Conservation (phyloP, 108 stramenopile species). For the Schizochytrium sp. region DNA sequence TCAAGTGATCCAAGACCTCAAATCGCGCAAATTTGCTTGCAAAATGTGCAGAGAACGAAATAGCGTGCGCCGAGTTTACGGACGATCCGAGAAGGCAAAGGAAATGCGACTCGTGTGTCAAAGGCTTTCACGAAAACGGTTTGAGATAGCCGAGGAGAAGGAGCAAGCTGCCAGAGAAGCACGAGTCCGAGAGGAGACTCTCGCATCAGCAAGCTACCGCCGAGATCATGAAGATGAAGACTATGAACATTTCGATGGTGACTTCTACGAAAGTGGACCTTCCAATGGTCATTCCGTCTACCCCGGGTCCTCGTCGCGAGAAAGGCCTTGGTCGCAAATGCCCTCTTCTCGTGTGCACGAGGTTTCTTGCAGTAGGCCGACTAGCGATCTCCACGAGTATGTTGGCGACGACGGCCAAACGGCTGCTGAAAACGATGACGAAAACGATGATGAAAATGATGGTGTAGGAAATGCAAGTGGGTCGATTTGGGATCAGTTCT, state of each 20-base stretch:
- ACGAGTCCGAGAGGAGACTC: background rate
- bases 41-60: conserved; percentile 37
- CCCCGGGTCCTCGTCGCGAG: too few species aligned
- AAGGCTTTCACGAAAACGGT: background rate
- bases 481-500: conserved; percentile 47
- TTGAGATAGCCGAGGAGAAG: background rate
- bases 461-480: background rate
- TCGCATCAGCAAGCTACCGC: background rate
- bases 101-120: conserved; percentile 41
- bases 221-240: background rate
- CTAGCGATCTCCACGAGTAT: too few species aligned
- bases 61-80: conserved; percentile 58
- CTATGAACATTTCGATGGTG: background rate
- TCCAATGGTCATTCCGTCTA: too few species aligned
- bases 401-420: too few species aligned
- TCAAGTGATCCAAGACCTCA: background rate
- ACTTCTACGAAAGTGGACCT: too few species aligned
- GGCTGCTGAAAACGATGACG: background rate
- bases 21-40: conserved; percentile 40
- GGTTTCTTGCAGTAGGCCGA: too few species aligned
- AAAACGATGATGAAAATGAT: conserved; percentile 9
- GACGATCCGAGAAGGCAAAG: conserved; percentile 47
- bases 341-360: too few species aligned
- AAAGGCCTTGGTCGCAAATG: too few species aligned
- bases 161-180: background rate